phyloP scores from a whole-genome alignment of 495 filamentous ascomycete species.

The Penicillium daleae region DNA sequence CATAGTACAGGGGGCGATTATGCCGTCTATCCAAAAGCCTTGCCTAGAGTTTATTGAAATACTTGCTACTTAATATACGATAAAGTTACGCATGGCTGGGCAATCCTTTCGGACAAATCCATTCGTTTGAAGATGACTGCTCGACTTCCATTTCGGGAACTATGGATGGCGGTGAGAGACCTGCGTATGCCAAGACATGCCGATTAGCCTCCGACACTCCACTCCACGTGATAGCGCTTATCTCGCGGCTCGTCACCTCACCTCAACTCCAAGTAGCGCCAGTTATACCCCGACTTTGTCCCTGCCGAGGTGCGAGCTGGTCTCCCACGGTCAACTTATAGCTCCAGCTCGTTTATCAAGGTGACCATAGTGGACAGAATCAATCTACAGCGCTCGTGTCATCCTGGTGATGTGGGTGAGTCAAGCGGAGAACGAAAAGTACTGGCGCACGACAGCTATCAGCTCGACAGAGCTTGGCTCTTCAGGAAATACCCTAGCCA shows the following conservation, averaged over 20 bases:
- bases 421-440: neutral
- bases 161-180: neutral
- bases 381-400: neutral
- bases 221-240: slow-evolving; percentile 4
- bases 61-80: no score
- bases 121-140: neutral
- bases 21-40: no score
- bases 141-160: neutral
- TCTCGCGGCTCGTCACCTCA: slow-evolving; percentile 5
- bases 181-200: neutral
- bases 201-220: no score
- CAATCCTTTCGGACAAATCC: no score
- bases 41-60: no score
- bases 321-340: slow-evolving; percentile 2
- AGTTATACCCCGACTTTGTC: neutral
- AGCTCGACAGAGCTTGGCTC: neutral
- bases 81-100: no score
- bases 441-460: neutral
- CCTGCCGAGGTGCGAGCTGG: slow-evolving; percentile 2
- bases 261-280: neutral
- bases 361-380: no score
- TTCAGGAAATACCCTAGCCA: neutral
- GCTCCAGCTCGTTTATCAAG: neutral
- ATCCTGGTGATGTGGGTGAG: neutral
- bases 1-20: no score